phyloP scores from a whole-genome alignment of 108 stramenopile species.

The Skeletonema tropicum region DNA sequence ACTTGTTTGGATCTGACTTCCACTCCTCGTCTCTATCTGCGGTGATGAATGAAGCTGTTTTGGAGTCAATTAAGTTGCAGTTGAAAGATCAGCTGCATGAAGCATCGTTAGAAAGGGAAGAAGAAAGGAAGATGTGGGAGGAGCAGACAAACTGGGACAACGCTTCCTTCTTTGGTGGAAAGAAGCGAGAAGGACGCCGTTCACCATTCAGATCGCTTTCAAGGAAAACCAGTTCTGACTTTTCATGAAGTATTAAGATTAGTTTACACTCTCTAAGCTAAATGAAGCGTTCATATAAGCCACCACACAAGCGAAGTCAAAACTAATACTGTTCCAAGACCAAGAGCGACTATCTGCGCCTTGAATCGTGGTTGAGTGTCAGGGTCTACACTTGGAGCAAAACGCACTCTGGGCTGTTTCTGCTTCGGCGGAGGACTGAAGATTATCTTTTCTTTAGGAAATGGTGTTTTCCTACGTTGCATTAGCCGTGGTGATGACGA shows the following conservation, averaged over 20 bases:
- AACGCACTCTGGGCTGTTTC: background rate
- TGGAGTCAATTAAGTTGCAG: conserved; percentile 16
- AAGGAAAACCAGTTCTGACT: conserved; percentile 16
- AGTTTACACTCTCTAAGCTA: background rate
- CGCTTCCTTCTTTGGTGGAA: conserved; percentile 36
- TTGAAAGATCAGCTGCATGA: conserved; percentile 24
- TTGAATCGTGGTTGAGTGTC: background rate
- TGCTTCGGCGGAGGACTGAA: background rate
- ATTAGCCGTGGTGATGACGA: background rate
- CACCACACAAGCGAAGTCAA: background rate
- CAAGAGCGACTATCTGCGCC: background rate
- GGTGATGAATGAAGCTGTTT: conserved; percentile 16
- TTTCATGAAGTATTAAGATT: background rate
- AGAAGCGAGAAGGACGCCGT: conserved; percentile 41
- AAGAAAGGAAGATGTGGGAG: conserved; percentile 42
- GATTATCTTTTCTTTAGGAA: background rate
- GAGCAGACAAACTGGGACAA: conserved; percentile 33
- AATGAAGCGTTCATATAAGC: background rate
- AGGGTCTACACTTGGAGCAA: background rate
- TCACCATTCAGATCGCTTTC: conserved; percentile 37
- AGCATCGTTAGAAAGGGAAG: conserved; percentile 27
- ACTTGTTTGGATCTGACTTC: conserved; percentile 52
- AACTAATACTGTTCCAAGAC: background rate
- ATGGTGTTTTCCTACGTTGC: no score
- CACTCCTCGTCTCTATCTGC: background rate